Evolutionary conservation across 345 rosid species (phyloP), one percentile per base, ranked within the genome.

Genomic region (Arabidopsis suecica): DNA sequence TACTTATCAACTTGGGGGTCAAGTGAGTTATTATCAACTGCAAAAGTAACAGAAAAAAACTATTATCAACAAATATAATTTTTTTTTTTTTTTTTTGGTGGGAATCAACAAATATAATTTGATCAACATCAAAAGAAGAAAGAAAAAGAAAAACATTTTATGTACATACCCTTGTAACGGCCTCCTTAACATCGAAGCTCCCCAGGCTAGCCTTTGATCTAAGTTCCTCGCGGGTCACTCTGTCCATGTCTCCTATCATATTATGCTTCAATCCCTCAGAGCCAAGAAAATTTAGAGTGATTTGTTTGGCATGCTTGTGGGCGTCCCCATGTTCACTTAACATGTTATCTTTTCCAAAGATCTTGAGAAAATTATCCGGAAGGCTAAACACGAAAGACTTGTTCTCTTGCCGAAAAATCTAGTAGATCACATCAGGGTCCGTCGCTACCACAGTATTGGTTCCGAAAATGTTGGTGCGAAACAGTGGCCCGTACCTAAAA

Each of bases 401-500:
- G 58, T 53, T 53, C 14, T 53, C 58, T 53, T 81, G 78, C 23
- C 65, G 78, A 25, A 84, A 73, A 13, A 83, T 72, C 25, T 44
- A 58, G 6, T 56, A 58, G 8, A 75, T 81, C 12, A 80, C 61
- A 8, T 81, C 85, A 0, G 70, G 68, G 14, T 86, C 88, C 0
- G 85, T 72, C 2, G 79, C 55, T 0, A 81, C 41, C 10, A 84
- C 49, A 2, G 82, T 47, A 9, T 59, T 78, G 2, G 51, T 42
- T 0, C 86, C 85, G 6, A 79, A 64, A 36, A 82, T 7, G 34
- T 53, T 25, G 1, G 58, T 53, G 7, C 34, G 33, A 53, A 53
- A 53, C 1, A 53, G 13, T 11, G 73, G 37, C 2, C 84, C 86
- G 55, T 80, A 79, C 61, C 86, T 84, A 38, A 48, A 77, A 32